A percentile compares a stretch with the other conserved stretches of the same genome.
These are phyloP conservation scores for Lyophyllum semitale DNA, from an alignment of 768 basidiomycete species.

Conservation along the genomic window DNA sequence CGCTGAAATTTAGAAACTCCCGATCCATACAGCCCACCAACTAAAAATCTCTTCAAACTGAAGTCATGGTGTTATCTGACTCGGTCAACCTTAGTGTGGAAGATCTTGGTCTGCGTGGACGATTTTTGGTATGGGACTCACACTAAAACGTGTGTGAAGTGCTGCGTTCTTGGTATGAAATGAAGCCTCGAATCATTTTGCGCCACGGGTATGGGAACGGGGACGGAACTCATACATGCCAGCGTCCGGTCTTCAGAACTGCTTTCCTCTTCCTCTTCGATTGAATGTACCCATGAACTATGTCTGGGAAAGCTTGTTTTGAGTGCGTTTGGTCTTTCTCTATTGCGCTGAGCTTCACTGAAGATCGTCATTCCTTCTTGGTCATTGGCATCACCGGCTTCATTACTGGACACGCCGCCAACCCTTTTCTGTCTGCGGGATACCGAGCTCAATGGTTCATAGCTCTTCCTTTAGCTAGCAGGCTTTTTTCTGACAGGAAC, in stretches of 20 bases:
- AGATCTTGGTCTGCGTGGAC: no score
- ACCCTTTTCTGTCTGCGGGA: constrained; percentile 32
- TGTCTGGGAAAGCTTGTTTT: constrained; percentile 23
- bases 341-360: not conserved
- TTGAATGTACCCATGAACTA: constrained; percentile 2
- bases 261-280: constrained; percentile 2
- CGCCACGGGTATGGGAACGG: not conserved
- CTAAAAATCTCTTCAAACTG: no score
- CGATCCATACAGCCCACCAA: no score
- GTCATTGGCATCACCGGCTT: constrained; percentile 44
- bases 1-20: no score
- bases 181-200: not conserved
- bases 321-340: constrained; percentile 9
- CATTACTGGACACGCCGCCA: constrained; percentile 39
- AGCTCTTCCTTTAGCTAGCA: not conserved
- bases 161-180: not conserved
- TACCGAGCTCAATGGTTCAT: constrained; percentile 42
- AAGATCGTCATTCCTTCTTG: constrained; percentile 17
- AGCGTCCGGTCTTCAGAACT: not conserved
- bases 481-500: not conserved
- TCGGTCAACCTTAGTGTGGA: no score
- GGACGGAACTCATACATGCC: no score
- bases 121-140: no score
- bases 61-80: no score
- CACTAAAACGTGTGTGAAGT: no score